These are phyloP conservation scores for Hordeum marinum DNA, from an alignment of 176 grass and related monocot species.

Conservation along the genomic window DNA sequence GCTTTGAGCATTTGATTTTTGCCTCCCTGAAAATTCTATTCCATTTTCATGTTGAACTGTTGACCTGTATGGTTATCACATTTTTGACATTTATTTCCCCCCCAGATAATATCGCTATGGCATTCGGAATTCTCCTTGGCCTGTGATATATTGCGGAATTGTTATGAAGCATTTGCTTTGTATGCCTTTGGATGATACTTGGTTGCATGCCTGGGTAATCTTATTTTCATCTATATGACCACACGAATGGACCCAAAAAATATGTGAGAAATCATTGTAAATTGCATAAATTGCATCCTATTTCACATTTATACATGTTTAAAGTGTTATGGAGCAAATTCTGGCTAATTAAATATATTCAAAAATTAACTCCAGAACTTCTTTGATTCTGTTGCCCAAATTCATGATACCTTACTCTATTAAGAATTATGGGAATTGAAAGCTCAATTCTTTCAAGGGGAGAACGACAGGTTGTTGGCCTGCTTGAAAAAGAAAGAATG, in stretches of 20 bases:
- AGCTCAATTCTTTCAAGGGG: constrained; percentile 48
- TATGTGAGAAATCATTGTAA: not conserved
- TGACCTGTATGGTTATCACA: constrained; percentile 16
- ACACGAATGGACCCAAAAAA: not conserved
- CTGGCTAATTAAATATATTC: not conserved
- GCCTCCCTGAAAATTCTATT: not conserved
- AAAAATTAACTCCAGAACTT: not conserved
- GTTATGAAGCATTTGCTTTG: constrained; percentile 90
- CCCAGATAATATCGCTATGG: constrained; percentile 83
- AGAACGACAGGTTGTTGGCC: constrained; percentile 51
- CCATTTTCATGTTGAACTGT: not conserved
- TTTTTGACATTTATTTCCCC: constrained; percentile 16
- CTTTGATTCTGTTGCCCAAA: not conserved
- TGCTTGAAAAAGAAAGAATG: constrained; percentile 63
- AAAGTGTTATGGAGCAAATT: not conserved
- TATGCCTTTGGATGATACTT: constrained; percentile 86
- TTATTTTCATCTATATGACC: not conserved
- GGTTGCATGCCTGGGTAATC: constrained; percentile 81
- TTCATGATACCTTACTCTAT: not conserved
- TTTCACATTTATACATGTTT: not conserved
- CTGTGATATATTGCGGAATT: constrained; percentile 91
- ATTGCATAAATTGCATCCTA: not conserved
- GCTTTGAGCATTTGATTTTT: not conserved
- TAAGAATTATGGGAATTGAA: too few species aligned
- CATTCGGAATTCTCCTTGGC: constrained; percentile 59